A percentile compares a stretch with the other conserved stretches of the same genome.
These are phyloP conservation scores for Botrytis fragariae DNA, from an alignment of 2,329 filamentous ascomycete species.

Conservation along the genomic window DNA sequence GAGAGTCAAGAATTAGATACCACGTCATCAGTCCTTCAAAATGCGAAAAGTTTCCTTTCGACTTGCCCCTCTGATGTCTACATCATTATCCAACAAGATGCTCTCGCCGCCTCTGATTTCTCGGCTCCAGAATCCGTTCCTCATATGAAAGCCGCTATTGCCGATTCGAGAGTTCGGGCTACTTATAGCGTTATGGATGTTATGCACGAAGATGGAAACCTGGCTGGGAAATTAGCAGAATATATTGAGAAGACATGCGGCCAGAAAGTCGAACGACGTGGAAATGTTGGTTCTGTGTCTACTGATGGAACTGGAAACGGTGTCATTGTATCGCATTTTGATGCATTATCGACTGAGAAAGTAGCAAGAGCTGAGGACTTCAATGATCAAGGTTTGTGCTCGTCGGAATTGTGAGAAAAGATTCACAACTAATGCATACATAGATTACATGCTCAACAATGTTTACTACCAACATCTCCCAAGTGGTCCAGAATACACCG, in stretches of 20 bases:
- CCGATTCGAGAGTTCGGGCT: slow-evolving; percentile 25
- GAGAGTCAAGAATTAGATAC: slow-evolving; percentile 29
- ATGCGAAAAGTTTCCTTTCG: slow-evolving; percentile 49
- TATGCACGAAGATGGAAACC: slow-evolving; percentile 44
- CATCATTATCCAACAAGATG: slow-evolving; percentile 74
- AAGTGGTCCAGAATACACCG: slow-evolving; percentile 56
- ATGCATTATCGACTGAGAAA: neutral
- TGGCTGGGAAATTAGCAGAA: slow-evolving; percentile 43
- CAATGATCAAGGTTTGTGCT: slow-evolving; percentile 47
- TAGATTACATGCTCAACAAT: slow-evolving; percentile 32
- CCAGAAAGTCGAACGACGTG: slow-evolving; percentile 24
- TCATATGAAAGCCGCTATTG: slow-evolving; percentile 44
- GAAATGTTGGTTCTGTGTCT: slow-evolving; percentile 41
- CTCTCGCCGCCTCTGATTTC: slow-evolving; percentile 69
- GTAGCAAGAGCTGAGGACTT: slow-evolving; percentile 45
- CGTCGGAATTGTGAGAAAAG: neutral
- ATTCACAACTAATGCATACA: neutral
- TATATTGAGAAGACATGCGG: slow-evolving; percentile 50
- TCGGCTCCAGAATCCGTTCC: slow-evolving; percentile 48
- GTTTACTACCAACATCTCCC: slow-evolving; percentile 40
- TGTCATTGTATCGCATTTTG: neutral
- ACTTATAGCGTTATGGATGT: slow-evolving; percentile 52
- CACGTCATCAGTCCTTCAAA: slow-evolving; percentile 25
- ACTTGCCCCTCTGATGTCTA: slow-evolving; percentile 74
- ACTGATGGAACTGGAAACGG: slow-evolving; percentile 40